Conservation (phyloP, 768 basidiomycete species). For the Mycena indigotica region DNA sequence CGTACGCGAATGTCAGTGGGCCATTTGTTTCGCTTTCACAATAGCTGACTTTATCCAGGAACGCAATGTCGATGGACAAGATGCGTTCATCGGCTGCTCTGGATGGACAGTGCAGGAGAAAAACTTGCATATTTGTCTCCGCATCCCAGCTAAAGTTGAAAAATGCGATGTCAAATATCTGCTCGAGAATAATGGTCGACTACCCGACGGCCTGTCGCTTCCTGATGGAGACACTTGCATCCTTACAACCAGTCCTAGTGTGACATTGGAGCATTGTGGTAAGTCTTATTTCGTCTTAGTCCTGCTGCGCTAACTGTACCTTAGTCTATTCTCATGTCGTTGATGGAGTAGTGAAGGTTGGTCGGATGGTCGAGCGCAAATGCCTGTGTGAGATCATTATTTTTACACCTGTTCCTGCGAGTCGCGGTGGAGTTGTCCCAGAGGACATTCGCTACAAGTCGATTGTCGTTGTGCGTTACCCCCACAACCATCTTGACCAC, state of each 20-base stretch:
- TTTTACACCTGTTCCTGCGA: not conserved
- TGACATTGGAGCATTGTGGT: slow-evolving; percentile 8
- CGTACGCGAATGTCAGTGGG: not conserved
- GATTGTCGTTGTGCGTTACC: not conserved
- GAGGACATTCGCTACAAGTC: not conserved
- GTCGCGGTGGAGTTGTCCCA: not conserved
- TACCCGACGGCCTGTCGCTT: not conserved
- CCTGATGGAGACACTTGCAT: not conserved
- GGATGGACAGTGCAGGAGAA: not conserved
- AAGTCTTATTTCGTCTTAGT: not conserved
- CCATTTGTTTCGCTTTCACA: not conserved
- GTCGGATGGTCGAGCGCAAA: not conserved
- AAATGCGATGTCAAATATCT: not conserved
- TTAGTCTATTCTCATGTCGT: not conserved
- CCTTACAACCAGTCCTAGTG: slow-evolving; percentile 2
- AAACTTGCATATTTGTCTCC: not conserved
- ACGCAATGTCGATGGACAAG: slow-evolving; percentile 3
- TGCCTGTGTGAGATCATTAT: not conserved
- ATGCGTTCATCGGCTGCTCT: slow-evolving; percentile 7
- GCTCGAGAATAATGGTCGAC: slow-evolving; percentile 2
- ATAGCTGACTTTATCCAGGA: not conserved
- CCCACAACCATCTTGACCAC: slow-evolving; percentile 13
- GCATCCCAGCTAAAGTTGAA: not conserved
- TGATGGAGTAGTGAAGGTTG: not conserved
- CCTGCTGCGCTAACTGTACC: not conserved